Conservation (phyloP, 1,284 basidiomycete genomes). For the Neotropicomus parvogracilis region DNA sequence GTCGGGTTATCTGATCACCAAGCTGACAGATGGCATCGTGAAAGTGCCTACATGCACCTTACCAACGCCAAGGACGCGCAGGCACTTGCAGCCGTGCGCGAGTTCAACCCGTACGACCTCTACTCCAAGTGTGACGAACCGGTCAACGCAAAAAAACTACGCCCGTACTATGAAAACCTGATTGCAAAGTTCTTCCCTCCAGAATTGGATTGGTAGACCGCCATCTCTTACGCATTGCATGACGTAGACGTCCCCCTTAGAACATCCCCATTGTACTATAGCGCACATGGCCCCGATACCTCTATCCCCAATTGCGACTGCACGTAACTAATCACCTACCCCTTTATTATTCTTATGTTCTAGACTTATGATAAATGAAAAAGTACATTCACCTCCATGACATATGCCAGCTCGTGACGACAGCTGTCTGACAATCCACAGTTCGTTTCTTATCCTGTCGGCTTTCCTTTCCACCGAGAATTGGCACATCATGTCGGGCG, state of each 20-base stretch:
- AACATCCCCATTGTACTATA: constrained; percentile 9
- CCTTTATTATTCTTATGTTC: constrained; percentile 1
- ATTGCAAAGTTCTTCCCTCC: constrained; percentile 85
- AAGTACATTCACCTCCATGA: background rate
- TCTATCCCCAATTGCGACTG: background rate
- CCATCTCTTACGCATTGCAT: background rate
- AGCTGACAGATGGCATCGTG: constrained; percentile 71
- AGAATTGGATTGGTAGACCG: constrained; percentile 67
- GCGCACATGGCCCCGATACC: background rate
- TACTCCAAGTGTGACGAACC: constrained; percentile 85
- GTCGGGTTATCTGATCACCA: constrained; percentile 2
- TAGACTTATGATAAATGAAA: constrained; percentile 7
- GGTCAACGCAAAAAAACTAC: constrained; percentile 59
- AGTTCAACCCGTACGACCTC: constrained; percentile 88
- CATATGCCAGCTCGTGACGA: too few relatives aligned
- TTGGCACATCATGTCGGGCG: constrained; percentile 12
- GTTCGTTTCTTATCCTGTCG: too few relatives aligned
- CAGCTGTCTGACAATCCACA: too few relatives aligned
- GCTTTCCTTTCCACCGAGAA: too few relatives aligned
- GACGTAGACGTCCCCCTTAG: constrained; percentile 7
- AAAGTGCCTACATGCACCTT: constrained; percentile 77
- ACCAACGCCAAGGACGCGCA: constrained; percentile 64
- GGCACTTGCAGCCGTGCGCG: constrained; percentile 64
- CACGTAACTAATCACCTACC: constrained; percentile 19
- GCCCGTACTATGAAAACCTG: constrained; percentile 78